Evolutionary conservation across 805 yeast species (phyloP), one percentile per base, ranked within the genome.

Genomic region (Monosporozyma servazzii): DNA sequence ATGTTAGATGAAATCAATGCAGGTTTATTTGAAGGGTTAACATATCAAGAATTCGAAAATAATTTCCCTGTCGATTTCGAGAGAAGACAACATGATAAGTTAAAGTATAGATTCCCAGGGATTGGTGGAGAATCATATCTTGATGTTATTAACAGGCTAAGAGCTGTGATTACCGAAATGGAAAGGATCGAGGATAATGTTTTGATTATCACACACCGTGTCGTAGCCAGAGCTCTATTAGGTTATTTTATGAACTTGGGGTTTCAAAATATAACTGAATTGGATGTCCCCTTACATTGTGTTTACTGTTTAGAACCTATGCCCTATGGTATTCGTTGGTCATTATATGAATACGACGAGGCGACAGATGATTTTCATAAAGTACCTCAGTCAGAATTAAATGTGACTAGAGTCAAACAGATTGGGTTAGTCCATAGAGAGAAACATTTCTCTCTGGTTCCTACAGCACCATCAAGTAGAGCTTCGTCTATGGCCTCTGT

Each of bases 271-370:
- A 86, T 91, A 52, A 90, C 96, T 0, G 95, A 87, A 59, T 75
- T 91, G 56, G 97, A 91, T 67, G 90, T 91, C 5, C 98, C 98
- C 3, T 72, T 91, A 51, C 97, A 91, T 63, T 86, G 96, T 7
- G 81, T 91, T 8, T 91, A 90, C 65, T 79, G 91, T 53, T 75
- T 91, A 54, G 97, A 91, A 63, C 88, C 91, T 48, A 87, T 87
- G 66, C 97, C 98, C 0, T 91, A 88, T 67, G 98, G 98, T 1
- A 95, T 95, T 1, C 93, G 88, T 54, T 91, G 96, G 88, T 78
- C 85, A 13, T 74, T 90, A 65, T 91, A 83, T 68, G 95, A 89
- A 65, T 91, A 84, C 69, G 85, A 87, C 60, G 96, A 90, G 58
- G 69, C 68, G 2, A 69, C 75, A 41, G 90, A 89, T 64, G 81